Evolutionary conservation across 352 stramenopile genomes (phyloP), one percentile per base, ranked within the genome.

Genomic region (Phytophthora podocarpi): DNA sequence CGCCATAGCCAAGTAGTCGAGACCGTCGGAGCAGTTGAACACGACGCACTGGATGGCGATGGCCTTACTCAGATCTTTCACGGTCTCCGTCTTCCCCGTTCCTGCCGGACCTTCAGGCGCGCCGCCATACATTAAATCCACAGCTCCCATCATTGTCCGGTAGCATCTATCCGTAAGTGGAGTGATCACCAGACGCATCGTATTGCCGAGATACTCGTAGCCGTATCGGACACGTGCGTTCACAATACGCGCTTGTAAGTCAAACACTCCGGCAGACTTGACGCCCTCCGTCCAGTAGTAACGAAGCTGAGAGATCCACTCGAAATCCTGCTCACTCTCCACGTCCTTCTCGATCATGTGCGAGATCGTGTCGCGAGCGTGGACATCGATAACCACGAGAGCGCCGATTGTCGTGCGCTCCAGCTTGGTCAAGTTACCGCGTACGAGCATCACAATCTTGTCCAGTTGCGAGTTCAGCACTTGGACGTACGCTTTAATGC

Each of bases 1-100:
- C 26, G 87, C 94, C 93, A 98, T 98, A 15, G 93, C 94, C 45
- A 96, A 59, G 70, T 98, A 98, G 52, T 98, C 91, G 2, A 98
- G 66, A 2, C 89, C 88, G 12, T 92, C 82, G 0, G 91, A 98
- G 69, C 94, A 98, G 67, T 98, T 98, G 61, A 97, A 98, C 10
- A 98, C 94, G 13, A 98, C 94, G 50, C 95, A 98, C 70, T 98
- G 95, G 50, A 97, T 98, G 16, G 92, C 93, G 23, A 98, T 96
- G 1, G 92, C 93, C 50, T 98, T 98, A n/a, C 83, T 94, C 13
- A 98, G 41, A 75, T 98, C 93, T 61, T 98, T 98, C 9, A 96
- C 91, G 0, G 93, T 98, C 75, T 98, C 94, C 1, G 94, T 98
- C 64, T 98, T 98, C 20, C 94, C 94, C 1, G 94, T 98, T 1